Evolutionary conservation across 768 basidiomycete species (phyloP).

Genomic region (Calocybe indica): DNA sequence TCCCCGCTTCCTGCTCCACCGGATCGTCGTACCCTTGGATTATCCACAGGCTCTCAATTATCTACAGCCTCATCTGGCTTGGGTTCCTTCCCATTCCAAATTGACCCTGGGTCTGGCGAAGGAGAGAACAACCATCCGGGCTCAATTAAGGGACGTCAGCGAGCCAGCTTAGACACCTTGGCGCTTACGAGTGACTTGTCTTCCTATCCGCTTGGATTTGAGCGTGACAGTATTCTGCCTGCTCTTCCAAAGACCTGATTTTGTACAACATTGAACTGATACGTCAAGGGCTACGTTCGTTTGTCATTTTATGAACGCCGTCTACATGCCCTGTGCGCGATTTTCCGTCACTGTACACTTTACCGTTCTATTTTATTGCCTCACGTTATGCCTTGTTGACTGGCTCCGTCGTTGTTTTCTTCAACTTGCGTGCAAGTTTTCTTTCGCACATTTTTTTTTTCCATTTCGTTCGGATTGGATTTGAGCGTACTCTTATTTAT

Average conservation of each 20-base stretch:
- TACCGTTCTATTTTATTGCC: background rate
- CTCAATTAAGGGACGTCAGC: slow-evolving; percentile 37
- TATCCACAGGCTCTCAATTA: slow-evolving; percentile 72
- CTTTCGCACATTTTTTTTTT: background rate
- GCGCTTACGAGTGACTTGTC: slow-evolving; percentile 79
- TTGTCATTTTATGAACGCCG: too few species aligned
- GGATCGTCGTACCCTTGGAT: slow-evolving; percentile 53
- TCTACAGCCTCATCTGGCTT: slow-evolving; percentile 79
- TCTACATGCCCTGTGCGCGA: too few species aligned
- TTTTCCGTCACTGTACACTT: background rate
- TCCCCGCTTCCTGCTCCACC: slow-evolving; percentile 45
- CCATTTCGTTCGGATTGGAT: too few species aligned
- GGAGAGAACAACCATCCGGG: slow-evolving; percentile 17
- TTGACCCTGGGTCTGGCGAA: slow-evolving; percentile 50
- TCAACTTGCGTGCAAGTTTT: background rate
- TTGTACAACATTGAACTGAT: too few species aligned
- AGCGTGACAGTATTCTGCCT: slow-evolving; percentile 35
- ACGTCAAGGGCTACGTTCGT: too few species aligned
- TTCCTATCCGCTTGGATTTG: slow-evolving; percentile 78
- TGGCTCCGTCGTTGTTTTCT: background rate
- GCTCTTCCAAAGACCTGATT: too few species aligned
- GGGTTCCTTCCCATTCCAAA: slow-evolving; percentile 83
- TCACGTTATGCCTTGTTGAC: background rate
- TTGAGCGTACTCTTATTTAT: too few species aligned
- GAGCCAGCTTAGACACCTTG: slow-evolving; percentile 82